These are phyloP conservation scores for Aphanocladium album DNA, from an alignment of 2,329 filamentous ascomycete species.

Conservation along the genomic window DNA sequence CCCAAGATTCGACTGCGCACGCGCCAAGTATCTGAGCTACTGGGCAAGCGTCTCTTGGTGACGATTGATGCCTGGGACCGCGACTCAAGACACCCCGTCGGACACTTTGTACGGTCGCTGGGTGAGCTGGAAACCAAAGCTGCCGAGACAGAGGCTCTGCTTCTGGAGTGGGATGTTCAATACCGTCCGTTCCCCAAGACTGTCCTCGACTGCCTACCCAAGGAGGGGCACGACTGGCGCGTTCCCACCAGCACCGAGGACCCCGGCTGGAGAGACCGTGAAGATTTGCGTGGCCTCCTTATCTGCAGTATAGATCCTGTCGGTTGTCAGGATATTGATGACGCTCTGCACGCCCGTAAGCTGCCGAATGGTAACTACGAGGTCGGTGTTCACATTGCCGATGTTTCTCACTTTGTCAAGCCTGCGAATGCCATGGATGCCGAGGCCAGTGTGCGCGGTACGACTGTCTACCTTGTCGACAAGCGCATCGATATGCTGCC, in stretches of 20 bases:
- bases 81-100: constrained; percentile 85
- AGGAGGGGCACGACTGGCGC: constrained; percentile 89
- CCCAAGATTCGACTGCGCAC: constrained; percentile 94
- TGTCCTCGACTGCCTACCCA: constrained; percentile 86
- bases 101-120: constrained; percentile 88
- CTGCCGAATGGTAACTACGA: constrained; percentile 92
- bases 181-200: constrained; percentile 96
- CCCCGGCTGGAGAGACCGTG: constrained; percentile 78
- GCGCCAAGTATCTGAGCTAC: constrained; percentile 78
- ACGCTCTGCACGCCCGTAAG: constrained; percentile 81
- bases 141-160: constrained; percentile 91
- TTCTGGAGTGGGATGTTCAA: constrained; percentile 95
- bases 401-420: constrained; percentile 98
- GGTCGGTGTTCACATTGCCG: constrained; percentile 96
- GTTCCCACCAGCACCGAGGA: constrained; percentile 77
- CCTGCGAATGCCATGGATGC: constrained; percentile 96
- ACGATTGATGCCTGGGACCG: constrained; percentile 95
- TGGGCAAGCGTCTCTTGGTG: constrained; percentile 87
- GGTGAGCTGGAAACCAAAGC: constrained; percentile 94
- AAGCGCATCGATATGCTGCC: constrained; percentile 99
- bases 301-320: constrained; percentile 97
- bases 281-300: constrained; percentile 77
- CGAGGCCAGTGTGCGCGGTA: constrained; percentile 89
- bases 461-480: constrained; percentile 95
- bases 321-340: constrained; percentile 96